Percentiles rank a stretch among this genome's conserved stretches.
phyloP scores from a whole-genome alignment of 768 basidiomycete species.

The Kwoniella botswanensis region DNA sequence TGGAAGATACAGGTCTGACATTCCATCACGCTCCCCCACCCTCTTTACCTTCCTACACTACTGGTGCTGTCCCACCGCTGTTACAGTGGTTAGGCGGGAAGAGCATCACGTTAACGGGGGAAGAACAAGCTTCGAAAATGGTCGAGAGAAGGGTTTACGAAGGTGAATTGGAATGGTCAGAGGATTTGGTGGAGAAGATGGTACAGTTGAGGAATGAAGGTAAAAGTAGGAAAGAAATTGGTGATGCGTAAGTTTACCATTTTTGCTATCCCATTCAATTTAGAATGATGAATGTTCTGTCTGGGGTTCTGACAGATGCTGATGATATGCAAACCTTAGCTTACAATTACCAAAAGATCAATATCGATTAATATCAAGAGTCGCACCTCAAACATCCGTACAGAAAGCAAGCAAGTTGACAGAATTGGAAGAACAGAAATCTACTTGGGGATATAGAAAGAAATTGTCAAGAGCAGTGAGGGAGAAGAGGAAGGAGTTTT shows the following conservation, averaged over 20 bases:
- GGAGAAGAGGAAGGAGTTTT: constrained; percentile 51
- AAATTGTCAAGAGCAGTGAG: constrained; percentile 45
- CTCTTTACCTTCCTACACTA: constrained; percentile 48
- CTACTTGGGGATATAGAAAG: constrained; percentile 53
- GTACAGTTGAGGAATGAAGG: constrained; percentile 41
- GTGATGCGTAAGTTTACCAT: constrained; percentile 39
- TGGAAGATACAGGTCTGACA: constrained; percentile 36
- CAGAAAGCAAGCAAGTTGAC: constrained; percentile 27
- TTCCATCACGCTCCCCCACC: constrained; percentile 56
- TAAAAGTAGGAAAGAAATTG: constrained; percentile 41
- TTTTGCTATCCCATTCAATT: not conserved
- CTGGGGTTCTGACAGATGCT: not conserved
- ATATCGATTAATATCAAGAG: constrained; percentile 40
- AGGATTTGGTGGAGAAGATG: constrained; percentile 41
- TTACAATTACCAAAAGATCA: constrained; percentile 34
- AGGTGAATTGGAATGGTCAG: constrained; percentile 30
- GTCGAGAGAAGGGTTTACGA: constrained; percentile 22
- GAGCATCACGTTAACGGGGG: constrained; percentile 35
- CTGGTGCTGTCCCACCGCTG: constrained; percentile 46
- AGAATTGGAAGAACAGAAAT: constrained; percentile 31
- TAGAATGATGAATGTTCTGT: not conserved
- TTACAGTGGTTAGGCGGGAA: constrained; percentile 49
- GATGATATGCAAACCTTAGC: constrained; percentile 1
- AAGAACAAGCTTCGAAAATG: constrained; percentile 41
- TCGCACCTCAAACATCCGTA: constrained; percentile 40